Percentiles rank a stretch among this genome's conserved stretches.
These are phyloP conservation scores for Trebouxia sp. DNA, from an alignment of 139 green algal species.

Conservation along the genomic window DNA sequence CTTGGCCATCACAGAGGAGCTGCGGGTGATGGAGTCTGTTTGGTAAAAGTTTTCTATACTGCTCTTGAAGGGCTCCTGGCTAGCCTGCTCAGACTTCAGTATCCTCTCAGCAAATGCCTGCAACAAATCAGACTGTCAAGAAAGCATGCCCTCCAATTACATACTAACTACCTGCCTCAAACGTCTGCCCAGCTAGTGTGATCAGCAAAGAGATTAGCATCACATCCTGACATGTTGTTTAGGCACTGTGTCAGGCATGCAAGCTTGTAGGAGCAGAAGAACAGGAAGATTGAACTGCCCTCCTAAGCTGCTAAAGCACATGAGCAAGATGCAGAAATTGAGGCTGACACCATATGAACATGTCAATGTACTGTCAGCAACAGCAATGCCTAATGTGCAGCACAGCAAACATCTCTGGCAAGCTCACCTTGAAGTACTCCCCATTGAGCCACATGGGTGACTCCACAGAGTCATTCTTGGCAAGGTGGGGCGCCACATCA, in stretches of 20 bases:
- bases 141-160: background rate
- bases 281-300: no score
- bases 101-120: constrained; percentile 42
- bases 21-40: constrained; percentile 93
- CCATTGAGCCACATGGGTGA: constrained; percentile 86
- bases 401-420: no score
- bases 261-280: no score
- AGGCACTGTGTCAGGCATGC: no score
- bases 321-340: no score
- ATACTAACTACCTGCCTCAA: no score
- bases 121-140: background rate
- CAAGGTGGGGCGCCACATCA: constrained; percentile 83
- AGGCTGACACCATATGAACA: no score
- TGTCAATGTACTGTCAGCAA: background rate
- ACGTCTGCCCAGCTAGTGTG: no score
- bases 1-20: constrained; percentile 93
- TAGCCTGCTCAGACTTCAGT: constrained; percentile 19
- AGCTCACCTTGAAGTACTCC: constrained; percentile 72
- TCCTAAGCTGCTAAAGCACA: no score
- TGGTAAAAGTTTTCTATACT: constrained; percentile 94
- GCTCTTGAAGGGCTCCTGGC: constrained; percentile 56
- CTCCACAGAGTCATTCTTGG: constrained; percentile 64
- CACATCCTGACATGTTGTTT: no score
- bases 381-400: no score
- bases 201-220: no score